Evolutionary conservation across 2,329 filamentous ascomycete species (phyloP).

Genomic region (Talaromyces sp.): DNA sequence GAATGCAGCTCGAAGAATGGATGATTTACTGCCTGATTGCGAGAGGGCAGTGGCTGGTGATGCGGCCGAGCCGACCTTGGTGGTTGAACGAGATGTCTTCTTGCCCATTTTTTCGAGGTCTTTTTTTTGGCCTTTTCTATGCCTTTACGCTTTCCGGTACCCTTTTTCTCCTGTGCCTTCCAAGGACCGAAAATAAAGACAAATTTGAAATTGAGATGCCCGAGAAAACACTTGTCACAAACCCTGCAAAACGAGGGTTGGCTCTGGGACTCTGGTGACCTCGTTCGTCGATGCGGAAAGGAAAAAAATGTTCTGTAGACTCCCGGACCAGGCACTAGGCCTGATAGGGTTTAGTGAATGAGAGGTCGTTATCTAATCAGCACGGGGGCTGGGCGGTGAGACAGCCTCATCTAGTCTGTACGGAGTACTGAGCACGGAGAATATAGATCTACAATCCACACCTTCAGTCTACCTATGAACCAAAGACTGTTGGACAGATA

Average conservation of each 20-base stretch:
- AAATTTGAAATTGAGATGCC: conserved; percentile 9
- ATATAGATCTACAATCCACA: too few relatives aligned
- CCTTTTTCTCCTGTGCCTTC: too few relatives aligned
- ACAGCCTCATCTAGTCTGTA: not conserved
- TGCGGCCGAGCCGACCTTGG: conserved; percentile 49
- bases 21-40: conserved; percentile 47
- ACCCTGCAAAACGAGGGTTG: conserved; percentile 18
- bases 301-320: conserved; percentile 50
- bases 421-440: too few relatives aligned
- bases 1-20: conserved; percentile 54
- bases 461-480: too few relatives aligned
- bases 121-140: conserved; percentile 7
- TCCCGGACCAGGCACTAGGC: conserved; percentile 34
- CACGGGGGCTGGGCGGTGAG: not conserved
- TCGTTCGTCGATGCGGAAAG: conserved; percentile 33
- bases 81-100: conserved; percentile 46
- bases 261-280: conserved; percentile 33
- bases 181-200: too few relatives aligned
- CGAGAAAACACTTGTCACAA: conserved; percentile 16
- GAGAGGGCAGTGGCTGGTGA: conserved; percentile 41
- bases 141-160: conserved; percentile 13
- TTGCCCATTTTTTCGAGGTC: conserved; percentile 46
- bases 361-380: conserved; percentile 38
- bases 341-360: conserved; percentile 30
- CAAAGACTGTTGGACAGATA: too few relatives aligned